Conservation (phyloP, 2,329 filamentous ascomycete genomes). For the Xylaria sp. region DNA sequence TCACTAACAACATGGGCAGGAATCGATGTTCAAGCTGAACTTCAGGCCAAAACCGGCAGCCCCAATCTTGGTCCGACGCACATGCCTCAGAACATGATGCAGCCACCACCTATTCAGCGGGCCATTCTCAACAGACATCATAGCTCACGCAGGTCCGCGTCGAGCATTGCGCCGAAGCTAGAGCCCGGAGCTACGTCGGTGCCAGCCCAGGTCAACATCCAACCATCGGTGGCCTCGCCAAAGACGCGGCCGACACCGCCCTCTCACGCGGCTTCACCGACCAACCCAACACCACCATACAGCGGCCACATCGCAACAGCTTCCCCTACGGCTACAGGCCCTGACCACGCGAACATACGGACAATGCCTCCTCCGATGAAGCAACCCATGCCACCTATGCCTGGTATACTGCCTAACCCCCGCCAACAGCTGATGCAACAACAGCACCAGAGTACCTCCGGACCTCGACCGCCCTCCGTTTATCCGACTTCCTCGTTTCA, state of each 20-base stretch:
- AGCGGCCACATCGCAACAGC: slow-evolving; percentile 45
- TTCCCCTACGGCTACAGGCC: slow-evolving; percentile 52
- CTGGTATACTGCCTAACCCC: slow-evolving; percentile 43
- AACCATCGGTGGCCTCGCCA: slow-evolving; percentile 66
- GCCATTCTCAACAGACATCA: slow-evolving; percentile 79
- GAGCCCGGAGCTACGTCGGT: slow-evolving; percentile 58
- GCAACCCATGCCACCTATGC: slow-evolving; percentile 44
- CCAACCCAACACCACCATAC: slow-evolving; percentile 53
- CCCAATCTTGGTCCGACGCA: slow-evolving; percentile 76
- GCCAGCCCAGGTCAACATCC: slow-evolving; percentile 51
- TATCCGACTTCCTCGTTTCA: slow-evolving; percentile 86
- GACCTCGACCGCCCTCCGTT: slow-evolving; percentile 55
- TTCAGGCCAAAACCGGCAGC: slow-evolving; percentile 89
- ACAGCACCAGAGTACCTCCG: slow-evolving; percentile 45
- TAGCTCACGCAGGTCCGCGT: slow-evolving; percentile 72
- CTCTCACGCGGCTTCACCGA: slow-evolving; percentile 70
- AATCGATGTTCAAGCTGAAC: slow-evolving; percentile 95
- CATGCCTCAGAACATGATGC: slow-evolving; percentile 71
- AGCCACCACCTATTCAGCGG: slow-evolving; percentile 78
- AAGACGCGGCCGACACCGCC: slow-evolving; percentile 82
- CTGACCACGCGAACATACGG: slow-evolving; percentile 56
- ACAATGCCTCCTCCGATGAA: slow-evolving; percentile 50
- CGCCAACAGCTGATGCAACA: slow-evolving; percentile 45
- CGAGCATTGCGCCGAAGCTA: slow-evolving; percentile 77
- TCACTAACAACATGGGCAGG: slow-evolving; percentile 54